Evolutionary conservation across 192 early-diverging fungal genomes (phyloP), one percentile per base, ranked within the genome.

Genomic region (Backusella parvicylindrica): DNA sequence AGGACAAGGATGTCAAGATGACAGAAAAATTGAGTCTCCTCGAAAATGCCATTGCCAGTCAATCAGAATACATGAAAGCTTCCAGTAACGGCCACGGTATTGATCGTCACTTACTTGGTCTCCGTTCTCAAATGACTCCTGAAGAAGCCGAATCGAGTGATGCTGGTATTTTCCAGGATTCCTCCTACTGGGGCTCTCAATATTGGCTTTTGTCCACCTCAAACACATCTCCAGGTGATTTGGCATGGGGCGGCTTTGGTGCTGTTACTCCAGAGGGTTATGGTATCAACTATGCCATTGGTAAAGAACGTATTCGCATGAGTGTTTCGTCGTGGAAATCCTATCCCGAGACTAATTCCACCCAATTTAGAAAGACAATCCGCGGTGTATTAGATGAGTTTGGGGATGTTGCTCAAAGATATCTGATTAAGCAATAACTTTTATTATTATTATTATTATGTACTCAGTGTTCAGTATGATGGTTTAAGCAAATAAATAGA

Each of bases 21-120:
- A 21, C 47, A 3, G 72, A 82, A 32, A 92, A 92, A 79, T 75
- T 90, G 31, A 81, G 49, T 13, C 35, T 85, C 38, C 85, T 97
- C 67, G 77, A 84, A 64, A 87, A 82, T 30, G 96, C 96, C 0
- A 84, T 91, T 49, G 82, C 83, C 28, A 63, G 87, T 5, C 97
- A 98, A 68, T 68, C 85, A 3, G 87, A 88, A 68, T 90, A 92
- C 84, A 94, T 96, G 84, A 86, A 79, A 53, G 92, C 92, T 0
- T 94, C 95, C 7, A 87, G 87, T 13, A 81, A 81, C 65, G 95
- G 96, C 18, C 74, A 88, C 68, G 97, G 96, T 37, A 92, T 98
- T 21, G 97, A 99, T 81, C 92, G 96, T 40, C 97, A 99, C 82
- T 73, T 98, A 79, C 84, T 97, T 26, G 96, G 94, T 11, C 88